Percentiles rank a stretch among this genome's conserved stretches.
Evolutionary conservation across 2,329 filamentous ascomycete species (phyloP).

Genomic region (Cordyceps tenuipes): DNA sequence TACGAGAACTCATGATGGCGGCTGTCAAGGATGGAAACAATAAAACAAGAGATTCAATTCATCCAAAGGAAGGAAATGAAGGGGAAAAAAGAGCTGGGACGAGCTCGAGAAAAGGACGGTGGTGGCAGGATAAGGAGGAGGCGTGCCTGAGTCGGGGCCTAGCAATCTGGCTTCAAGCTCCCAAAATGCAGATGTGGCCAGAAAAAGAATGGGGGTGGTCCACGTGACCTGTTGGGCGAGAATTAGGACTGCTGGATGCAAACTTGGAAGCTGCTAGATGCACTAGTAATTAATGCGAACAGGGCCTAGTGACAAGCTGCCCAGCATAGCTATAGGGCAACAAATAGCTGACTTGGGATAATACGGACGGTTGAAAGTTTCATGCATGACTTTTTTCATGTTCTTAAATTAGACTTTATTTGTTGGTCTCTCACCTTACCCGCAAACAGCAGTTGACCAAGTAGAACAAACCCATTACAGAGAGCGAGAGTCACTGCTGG

Average conservation of each 20-base stretch:
- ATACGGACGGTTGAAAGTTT: too few relatives aligned
- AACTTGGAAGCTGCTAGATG: not conserved
- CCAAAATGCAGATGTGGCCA: slow-evolving; percentile 38
- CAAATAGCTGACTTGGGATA: not conserved
- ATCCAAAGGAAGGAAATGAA: slow-evolving; percentile 30
- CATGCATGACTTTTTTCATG: too few relatives aligned
- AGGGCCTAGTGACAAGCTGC: too few relatives aligned
- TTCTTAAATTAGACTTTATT: too few relatives aligned
- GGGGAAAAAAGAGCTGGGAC: slow-evolving; percentile 28
- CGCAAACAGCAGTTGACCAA: not conserved
- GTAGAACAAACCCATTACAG: not conserved
- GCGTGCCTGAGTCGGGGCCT: slow-evolving; percentile 23
- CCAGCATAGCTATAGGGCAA: not conserved
- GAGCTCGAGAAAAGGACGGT: slow-evolving; percentile 28
- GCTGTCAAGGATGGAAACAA: slow-evolving; percentile 18
- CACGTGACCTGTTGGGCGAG: slow-evolving; percentile 16
- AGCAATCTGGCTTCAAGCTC: slow-evolving; percentile 37
- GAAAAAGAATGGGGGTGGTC: slow-evolving; percentile 27
- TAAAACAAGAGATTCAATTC: slow-evolving; percentile 31
- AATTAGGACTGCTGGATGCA: not conserved
- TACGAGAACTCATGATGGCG: slow-evolving; percentile 48
- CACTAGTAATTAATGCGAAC: not conserved
- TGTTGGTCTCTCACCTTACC: too few relatives aligned
- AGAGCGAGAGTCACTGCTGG: not conserved
- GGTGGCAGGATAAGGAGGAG: slow-evolving; percentile 27